Base-by-base conservation (phyloP, 2,329 filamentous ascomycete genomes). In the Fusarium begoniae region DNA sequence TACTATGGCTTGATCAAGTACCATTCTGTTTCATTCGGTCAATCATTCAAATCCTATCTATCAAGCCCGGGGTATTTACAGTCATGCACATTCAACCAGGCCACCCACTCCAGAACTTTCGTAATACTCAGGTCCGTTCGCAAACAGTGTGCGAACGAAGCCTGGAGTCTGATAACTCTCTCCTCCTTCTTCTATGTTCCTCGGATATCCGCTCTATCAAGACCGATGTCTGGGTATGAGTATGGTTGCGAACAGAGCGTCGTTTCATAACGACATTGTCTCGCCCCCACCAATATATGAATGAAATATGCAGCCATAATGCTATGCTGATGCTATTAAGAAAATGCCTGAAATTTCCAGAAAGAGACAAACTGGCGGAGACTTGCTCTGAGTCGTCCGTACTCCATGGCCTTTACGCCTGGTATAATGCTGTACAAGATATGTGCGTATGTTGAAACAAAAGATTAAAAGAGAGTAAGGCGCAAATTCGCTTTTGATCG, bases 401-500 rank as follows among this genome's bases (percentile, higher is more conserved):
- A 56, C 63, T 54, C 74, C 56, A 63, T 75, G 74, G 64, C 67
- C 56, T 63, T 41, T 63, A 41, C 22, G 73, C 72, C 72, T 77
- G 75, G 72, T 77, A 77, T 77, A 72, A 77, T 77, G 64, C 55
- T 74, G 45, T 58, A 74, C 65, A 72, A 62, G 41, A 73, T 60
- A 66, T 57, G n/a, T 24, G 44, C 51, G 28, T 54, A 44, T 53
- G 53, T 51, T 40, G 43, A 69, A 58, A 60, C 38, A 60, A 51
- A 40, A 51, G n/a, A 47, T 56, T 53, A 69, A 41, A 66, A 63
- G 53, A 50, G 37, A 61, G 50, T 47, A 44, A 57, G 47, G 37
- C n/a, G 53, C 40, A 47, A 53, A 18, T 35, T 26, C 44, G 43
- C 32, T 67, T 67, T 20, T 71, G 20, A 20, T 38, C 22, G 18